Percentiles rank a stretch among this genome's conserved stretches.
Conservation (phyloP, 202 grass and related monocot species). For the Saccharum hybrid region DNA sequence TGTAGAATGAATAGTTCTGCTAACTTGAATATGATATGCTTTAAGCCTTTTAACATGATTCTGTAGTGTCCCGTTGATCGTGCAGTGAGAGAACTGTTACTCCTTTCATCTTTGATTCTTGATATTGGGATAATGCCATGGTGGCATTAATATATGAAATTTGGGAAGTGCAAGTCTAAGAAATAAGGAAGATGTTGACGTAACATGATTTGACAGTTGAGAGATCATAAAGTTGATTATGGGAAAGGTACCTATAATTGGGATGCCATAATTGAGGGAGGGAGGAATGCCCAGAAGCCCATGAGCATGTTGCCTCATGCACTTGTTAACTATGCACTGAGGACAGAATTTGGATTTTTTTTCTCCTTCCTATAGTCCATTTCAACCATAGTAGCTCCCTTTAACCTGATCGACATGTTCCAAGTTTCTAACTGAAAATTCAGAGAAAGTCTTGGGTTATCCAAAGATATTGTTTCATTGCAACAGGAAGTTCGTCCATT, state of each 20-base stretch:
- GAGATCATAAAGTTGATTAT: slow-evolving; percentile 47
- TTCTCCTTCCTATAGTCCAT: slow-evolving; percentile 2
- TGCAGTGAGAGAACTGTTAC: background rate
- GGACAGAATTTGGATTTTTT: background rate
- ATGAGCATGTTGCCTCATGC: slow-evolving; percentile 32
- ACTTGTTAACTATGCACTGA: slow-evolving; percentile 27
- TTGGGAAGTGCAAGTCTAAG: background rate
- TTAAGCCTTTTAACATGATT: slow-evolving; percentile 20
- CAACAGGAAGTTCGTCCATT: slow-evolving; percentile 20
- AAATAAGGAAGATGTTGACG: slow-evolving; percentile 26
- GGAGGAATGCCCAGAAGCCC: slow-evolving; percentile 13
- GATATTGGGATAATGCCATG: background rate
- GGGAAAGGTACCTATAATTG: slow-evolving; percentile 43
- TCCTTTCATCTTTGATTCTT: background rate
- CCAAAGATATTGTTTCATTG: background rate
- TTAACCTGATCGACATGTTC: slow-evolving; percentile 23
- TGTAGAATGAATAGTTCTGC: background rate
- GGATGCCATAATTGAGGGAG: slow-evolving; percentile 44
- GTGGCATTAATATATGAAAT: slow-evolving; percentile 21
- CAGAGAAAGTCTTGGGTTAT: background rate
- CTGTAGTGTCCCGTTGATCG: background rate
- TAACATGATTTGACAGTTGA: slow-evolving; percentile 37
- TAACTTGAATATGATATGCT: background rate
- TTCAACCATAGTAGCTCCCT: slow-evolving; percentile 4
- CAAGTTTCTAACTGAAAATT: background rate